Conservation (phyloP, 2,329 filamentous ascomycete genomes). For the Colletotrichum plurivorum region DNA sequence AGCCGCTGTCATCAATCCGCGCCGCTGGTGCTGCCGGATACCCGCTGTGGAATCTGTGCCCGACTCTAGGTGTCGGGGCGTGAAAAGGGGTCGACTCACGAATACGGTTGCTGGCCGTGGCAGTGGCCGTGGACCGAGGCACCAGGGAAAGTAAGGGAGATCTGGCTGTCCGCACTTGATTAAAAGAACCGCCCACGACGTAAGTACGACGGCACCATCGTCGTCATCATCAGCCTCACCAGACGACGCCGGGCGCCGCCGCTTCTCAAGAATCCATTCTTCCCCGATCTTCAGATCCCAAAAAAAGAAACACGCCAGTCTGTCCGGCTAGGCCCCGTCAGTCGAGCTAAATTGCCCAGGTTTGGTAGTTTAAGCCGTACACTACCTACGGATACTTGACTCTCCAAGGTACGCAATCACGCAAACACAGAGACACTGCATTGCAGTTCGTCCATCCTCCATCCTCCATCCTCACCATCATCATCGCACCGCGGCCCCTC, state of each 20-base stretch:
- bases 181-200: conserved; percentile 18
- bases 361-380: conserved; percentile 8
- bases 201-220: conserved; percentile 18
- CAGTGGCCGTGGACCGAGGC: neutral
- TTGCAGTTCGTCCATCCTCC: neutral
- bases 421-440: conserved; percentile 1
- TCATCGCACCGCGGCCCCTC: conserved; percentile 17
- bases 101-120: too few species aligned
- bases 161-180: conserved; percentile 12
- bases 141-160: conserved; percentile 9
- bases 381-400: conserved; percentile 1
- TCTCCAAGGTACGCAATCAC: neutral
- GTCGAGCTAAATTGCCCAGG: neutral
- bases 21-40: conserved; percentile 27
- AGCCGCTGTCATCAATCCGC: conserved; percentile 1
- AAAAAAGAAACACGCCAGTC: conserved; percentile 24
- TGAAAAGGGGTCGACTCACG: neutral
- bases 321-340: neutral
- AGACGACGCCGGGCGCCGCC: neutral
- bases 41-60: conserved; percentile 2
- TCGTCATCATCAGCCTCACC: conserved; percentile 37
- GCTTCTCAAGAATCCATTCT: neutral
- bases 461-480: neutral
- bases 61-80: neutral
- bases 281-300: conserved; percentile 10